Evolutionary conservation across 345 rosid genomes (phyloP).

Genomic region (Gossypium bickii): DNA sequence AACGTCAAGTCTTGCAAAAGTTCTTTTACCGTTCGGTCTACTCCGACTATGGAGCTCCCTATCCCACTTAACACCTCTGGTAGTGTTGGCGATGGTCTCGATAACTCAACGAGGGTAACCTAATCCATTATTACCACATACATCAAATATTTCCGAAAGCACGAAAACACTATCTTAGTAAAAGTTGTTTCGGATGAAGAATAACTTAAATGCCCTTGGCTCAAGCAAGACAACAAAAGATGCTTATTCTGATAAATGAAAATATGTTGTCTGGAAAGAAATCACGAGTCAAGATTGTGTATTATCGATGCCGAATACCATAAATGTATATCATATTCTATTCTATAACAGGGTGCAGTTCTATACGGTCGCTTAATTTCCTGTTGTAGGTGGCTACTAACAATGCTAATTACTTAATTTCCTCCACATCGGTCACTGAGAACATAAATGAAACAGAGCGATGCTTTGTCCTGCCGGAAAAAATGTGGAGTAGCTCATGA

Average conservation of each 20-base stretch:
- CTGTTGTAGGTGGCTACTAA: not conserved
- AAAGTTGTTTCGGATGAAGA: not conserved
- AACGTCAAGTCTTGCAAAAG: conserved; percentile 51
- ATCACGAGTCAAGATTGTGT: not conserved
- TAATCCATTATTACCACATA: conserved; percentile 21
- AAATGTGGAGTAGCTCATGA: not conserved
- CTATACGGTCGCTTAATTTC: not conserved
- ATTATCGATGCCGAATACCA: not conserved
- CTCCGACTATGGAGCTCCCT: conserved; percentile 66
- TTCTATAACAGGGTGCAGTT: not conserved
- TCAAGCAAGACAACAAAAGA: not conserved
- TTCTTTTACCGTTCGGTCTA: conserved; percentile 55
- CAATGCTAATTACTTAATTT: not conserved
- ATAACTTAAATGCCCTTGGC: not conserved
- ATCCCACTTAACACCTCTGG: conserved; percentile 68
- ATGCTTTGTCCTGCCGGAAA: not conserved
- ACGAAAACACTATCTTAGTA: not conserved
- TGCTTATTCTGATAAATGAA: not conserved
- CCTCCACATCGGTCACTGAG: not conserved
- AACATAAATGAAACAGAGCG: not conserved
- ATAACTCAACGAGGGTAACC: conserved; percentile 84
- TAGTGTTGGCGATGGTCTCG: conserved; percentile 66
- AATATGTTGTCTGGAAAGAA: not conserved
- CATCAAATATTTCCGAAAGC: not conserved
- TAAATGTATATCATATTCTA: not conserved